phyloP scores from a whole-genome alignment of 305 asterid species.

The Rubia peregrina region DNA sequence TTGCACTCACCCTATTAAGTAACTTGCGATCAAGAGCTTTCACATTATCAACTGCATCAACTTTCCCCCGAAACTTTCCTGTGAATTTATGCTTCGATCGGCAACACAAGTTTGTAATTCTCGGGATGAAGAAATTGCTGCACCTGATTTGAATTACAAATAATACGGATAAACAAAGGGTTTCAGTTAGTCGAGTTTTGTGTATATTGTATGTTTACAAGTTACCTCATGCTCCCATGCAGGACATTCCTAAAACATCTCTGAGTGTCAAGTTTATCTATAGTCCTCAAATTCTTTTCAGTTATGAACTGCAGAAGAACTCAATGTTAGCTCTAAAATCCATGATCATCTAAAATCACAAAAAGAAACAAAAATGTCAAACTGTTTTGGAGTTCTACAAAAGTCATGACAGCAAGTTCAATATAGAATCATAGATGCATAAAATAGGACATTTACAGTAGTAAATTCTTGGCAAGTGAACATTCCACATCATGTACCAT shows the following conservation, averaged over 20 bases:
- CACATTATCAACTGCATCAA: constrained; percentile 45
- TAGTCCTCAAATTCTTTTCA: constrained; percentile 57
- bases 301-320: constrained; percentile 49
- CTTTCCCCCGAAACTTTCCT: constrained; percentile 49
- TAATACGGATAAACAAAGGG: constrained; percentile 2
- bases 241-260: constrained; percentile 41
- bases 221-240: constrained; percentile 52
- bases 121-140: constrained; percentile 38
- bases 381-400: neutral
- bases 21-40: constrained; percentile 22
- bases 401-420: too few species aligned
- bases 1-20: constrained; percentile 25
- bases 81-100: constrained; percentile 64
- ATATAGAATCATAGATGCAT: too few species aligned
- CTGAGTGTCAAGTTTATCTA: constrained; percentile 45
- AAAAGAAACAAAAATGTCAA: neutral
- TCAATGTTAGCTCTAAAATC: constrained; percentile 17
- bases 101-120: constrained; percentile 31
- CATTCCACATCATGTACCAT: neutral
- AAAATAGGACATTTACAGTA: neutral
- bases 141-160: constrained; percentile 40
- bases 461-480: neutral
- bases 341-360: neutral
- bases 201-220: constrained; percentile 1
- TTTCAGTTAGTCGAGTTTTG: neutral